Evolutionary conservation across 148 eudicot genomes (phyloP), one percentile per base, ranked within the genome.

Genomic region (Rhododendron williamsianum): DNA sequence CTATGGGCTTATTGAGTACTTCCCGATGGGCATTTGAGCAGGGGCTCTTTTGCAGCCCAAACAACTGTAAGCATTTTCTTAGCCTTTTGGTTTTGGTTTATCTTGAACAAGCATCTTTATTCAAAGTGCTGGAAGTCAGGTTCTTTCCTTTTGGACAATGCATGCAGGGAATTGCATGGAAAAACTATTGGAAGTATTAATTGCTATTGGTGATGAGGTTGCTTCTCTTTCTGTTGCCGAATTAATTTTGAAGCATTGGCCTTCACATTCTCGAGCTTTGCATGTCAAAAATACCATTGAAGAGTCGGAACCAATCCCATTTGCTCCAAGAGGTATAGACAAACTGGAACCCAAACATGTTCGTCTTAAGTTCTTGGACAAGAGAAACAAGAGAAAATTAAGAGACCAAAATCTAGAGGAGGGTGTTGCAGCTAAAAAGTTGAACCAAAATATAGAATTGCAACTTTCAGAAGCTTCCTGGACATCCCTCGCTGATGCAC

Each of bases 1-100:
- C 96, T 69, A 97, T 97, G 98, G 98, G 95, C 87, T 89, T 91
- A 78, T 87, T 93, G 89, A 97, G 98, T 87, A 95, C 92, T 83
- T 92, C 98, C 54, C 92, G 99, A 74, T 95, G 99, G 99, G 99
- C 99, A 85, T 97, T 97, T 92, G 99, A 97, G 81, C 98, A 97
- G 90, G 99, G 98, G 83, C 95, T 97, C 54, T 81, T 90, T 87
- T 97, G 98, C 93, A 97, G 99, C 86, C 99, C 99, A 36, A 97
- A 92, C 90, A 97, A 97, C 88, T 97, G 99, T 97, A 92, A 91
- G 95, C 84, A 82, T 83, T 86, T 83, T 3, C 52, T 19, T 78
- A 58, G 8, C 69, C 41, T 45, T 45, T 43, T 52, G 38, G n/a
- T 25, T 69, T 85, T 38, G 3, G 46, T 83, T 71, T 63, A 74